These are phyloP conservation scores for Fomitiporia mediterranea DNA, from an alignment of 1,284 basidiomycete genomes.

Conservation along the genomic window DNA sequence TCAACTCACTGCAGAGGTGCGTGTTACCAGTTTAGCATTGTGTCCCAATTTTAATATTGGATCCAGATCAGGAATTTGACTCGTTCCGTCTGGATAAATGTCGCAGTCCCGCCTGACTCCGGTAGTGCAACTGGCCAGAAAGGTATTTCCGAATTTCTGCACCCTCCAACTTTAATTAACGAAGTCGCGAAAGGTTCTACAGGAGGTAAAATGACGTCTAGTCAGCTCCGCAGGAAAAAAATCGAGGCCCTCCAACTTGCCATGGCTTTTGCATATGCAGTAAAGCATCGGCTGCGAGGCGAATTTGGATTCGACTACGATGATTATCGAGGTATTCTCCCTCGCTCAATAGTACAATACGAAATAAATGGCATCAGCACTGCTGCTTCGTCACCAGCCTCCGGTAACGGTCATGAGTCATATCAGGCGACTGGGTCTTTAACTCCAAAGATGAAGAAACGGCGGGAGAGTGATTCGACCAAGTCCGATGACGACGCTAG, in stretches of 20 bases:
- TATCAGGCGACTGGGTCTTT: constrained; percentile 13
- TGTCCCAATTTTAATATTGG: constrained; percentile 30
- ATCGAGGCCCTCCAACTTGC: constrained; percentile 64
- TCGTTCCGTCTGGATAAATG: constrained; percentile 75
- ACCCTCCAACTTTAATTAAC: too few relatives aligned
- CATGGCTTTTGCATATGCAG: constrained; percentile 62
- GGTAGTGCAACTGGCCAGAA: constrained; percentile 7
- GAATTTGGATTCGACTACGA: constrained; percentile 66
- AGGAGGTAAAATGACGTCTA: constrained; percentile 39
- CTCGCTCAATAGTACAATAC: constrained; percentile 54
- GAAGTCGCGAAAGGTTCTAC: constrained; percentile 41
- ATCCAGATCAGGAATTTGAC: constrained; percentile 55
- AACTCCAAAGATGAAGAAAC: constrained; percentile 2
- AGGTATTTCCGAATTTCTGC: constrained; percentile 8
- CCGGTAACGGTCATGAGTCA: constrained; percentile 5
- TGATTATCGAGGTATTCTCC: constrained; percentile 66
- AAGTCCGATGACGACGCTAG: background rate
- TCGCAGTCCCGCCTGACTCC: constrained; percentile 51
- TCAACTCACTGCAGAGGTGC: constrained; percentile 52
- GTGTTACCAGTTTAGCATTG: constrained; percentile 25
- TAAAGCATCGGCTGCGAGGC: constrained; percentile 75
- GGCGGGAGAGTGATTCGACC: background rate
- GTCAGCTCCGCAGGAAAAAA: constrained; percentile 66
- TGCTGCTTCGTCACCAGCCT: constrained; percentile 3
- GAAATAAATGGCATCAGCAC: constrained; percentile 59